Base-by-base conservation (phyloP, 2,329 filamentous ascomycete genomes). In the Tolypocladium sp. region DNA sequence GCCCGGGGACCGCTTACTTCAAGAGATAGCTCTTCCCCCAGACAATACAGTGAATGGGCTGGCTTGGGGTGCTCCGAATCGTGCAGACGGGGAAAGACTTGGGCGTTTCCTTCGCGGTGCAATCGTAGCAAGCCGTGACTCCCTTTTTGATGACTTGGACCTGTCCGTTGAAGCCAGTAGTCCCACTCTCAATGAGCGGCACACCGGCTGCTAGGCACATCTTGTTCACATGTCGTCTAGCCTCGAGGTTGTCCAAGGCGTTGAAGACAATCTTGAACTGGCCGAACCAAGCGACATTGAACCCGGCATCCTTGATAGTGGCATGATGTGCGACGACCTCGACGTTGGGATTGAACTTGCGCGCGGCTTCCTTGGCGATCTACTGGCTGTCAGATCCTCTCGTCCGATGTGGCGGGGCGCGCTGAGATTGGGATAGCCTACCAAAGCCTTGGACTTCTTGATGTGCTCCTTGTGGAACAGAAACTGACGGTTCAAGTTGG, bases 11-110 rank as follows among this genome's bases (percentile, higher is more conserved):
- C 4, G 78, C 80, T 30, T 67, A 77, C 74, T 91, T 94, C 61
- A 99, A 83, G 10, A 99, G 81, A 72, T 97, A 99, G 71, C 92
- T 96, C 76, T 97, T 99, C 25, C 85, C 93, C 94, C 94, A 99
- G 2, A 99, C 93, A 62, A 99, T 99, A 76, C 94, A 97, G 75
- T 99, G 94, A 51, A 99, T 97, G 0, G 93, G 91, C 68, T 97
- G 93, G 64, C 90, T 96, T 0, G 94, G 94, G 0, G 92, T 99
- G 72, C 91, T 97, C 71, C 94, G 86, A 67, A 99, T 97, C 1
- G 94, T 99, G 77, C 94, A 99, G 49, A 97, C 92, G 2, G 94
- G 92, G 69, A 95, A 97, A 1, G 89, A 89, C 72, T 96, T 97
- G 7, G 93, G 93, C 2, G 89, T 86, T 61, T 93, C 89, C 73